These are phyloP conservation scores for Luffa acutangula DNA, from an alignment of 306 rosid species.

Conservation along the genomic window DNA sequence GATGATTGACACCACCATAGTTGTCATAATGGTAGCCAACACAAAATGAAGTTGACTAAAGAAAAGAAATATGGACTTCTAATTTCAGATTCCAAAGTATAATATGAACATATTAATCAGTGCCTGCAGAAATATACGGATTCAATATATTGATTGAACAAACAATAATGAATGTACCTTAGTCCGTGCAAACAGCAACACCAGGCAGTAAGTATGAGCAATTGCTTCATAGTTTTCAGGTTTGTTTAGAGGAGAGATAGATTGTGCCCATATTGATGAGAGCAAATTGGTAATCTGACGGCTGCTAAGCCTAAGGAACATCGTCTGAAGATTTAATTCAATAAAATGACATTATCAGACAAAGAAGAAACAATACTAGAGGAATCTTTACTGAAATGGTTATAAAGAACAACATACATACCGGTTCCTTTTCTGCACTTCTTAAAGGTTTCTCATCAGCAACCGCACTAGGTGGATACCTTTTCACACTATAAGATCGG, in stretches of 20 bases:
- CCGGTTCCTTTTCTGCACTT: conserved; percentile 14
- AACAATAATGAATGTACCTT: conserved; percentile 39
- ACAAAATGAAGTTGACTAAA: neutral
- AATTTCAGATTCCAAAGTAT: neutral
- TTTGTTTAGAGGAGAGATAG: conserved; percentile 50
- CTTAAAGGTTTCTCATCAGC: conserved; percentile 1
- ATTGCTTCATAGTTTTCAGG: conserved; percentile 77
- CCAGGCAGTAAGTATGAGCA: conserved; percentile 58
- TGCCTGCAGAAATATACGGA: neutral
- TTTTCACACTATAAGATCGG: conserved; percentile 28
- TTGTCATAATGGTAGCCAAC: neutral
- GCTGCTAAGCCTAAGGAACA: conserved; percentile 43
- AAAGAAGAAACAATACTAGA: neutral
- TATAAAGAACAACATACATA: conserved; percentile 4
- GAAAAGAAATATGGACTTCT: neutral
- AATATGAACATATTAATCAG: neutral
- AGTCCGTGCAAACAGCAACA: conserved; percentile 48
- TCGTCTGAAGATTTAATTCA: conserved; percentile 15
- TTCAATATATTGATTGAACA: conserved; percentile 3
- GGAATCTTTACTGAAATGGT: neutral
- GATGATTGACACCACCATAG: neutral
- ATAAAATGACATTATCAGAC: neutral
- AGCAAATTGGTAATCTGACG: conserved; percentile 55
- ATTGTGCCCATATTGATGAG: conserved; percentile 75
- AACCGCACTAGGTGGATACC: conserved; percentile 10